Base-by-base conservation (phyloP, 805 yeast species). In the Clavispora carvajalis region DNA sequence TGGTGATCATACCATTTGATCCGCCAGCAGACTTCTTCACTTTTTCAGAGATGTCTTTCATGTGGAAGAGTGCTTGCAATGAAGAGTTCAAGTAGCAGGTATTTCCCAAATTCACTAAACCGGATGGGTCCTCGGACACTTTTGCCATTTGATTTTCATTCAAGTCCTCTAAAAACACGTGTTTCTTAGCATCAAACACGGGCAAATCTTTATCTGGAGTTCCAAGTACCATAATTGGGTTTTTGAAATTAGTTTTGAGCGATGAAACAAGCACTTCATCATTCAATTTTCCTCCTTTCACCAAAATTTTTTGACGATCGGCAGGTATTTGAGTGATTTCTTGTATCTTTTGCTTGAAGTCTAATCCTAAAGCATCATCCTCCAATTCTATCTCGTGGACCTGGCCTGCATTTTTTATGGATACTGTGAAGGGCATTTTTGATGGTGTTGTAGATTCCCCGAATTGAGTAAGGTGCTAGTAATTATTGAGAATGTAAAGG, bases 181-280 rank as follows among this genome's bases (percentile, higher is more conserved):
- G 71, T 44, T 74, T 70, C 10, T 67, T 73, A 11, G 69, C 69
- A 11, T 85, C 85, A 25, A 75, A 73, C 3, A 53, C 39, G 25
- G 75, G 77, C 39, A 79, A 63, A 41, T 74, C 77, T 42, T 74
- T 69, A 40, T 85, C 93, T 2, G 96, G 91, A 1, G 97, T 83
- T 18, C 99, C 99, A 41, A 93, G 71, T 42, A 93, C 86, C 95
- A 93, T 85, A 17, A 91, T 69, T 11, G 77, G 69, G 49, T 83
- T 85, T 24, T 77, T 77, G 17, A 77, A 71, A 53, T 83, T 85
- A 46, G 90, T 57, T 19, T 71, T 74, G 38, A 84, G 69, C 4
- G 64, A 51, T 9, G 67, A 56, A 39, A 86, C 62, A 28, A 71
- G 66, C n/a, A 65, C 67, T 45, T 84, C 90, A 62, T 88, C 91